Conservation (phyloP, 345 rosid species). For the Syzygium aqueum region DNA sequence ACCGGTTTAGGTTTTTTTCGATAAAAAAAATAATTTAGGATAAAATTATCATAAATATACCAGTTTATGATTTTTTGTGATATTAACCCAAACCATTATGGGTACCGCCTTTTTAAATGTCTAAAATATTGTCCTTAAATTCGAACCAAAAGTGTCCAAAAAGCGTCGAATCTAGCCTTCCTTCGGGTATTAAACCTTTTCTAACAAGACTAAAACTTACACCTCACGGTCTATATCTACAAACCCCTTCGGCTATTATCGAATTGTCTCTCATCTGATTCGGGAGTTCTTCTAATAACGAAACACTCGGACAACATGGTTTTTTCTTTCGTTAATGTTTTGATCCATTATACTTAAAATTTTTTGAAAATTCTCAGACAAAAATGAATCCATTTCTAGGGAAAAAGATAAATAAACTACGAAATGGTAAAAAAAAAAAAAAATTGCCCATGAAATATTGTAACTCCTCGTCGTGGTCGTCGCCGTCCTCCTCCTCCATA, state of each 20-base stretch:
- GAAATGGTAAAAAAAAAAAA: not conserved
- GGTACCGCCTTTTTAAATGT: not conserved
- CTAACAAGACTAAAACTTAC: not conserved
- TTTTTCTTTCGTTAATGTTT: not conserved
- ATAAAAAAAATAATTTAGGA: no score
- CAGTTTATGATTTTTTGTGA: no score
- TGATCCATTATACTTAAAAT: not conserved
- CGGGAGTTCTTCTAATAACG: not conserved
- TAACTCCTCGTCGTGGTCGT: not conserved
- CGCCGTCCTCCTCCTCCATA: not conserved
- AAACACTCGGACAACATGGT: no score
- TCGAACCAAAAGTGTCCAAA: not conserved
- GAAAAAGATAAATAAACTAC: not conserved
- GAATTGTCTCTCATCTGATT: not conserved
- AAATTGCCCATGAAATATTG: not conserved
- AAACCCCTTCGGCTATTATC: not conserved
- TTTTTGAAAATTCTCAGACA: not conserved
- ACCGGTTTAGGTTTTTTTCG: no score
- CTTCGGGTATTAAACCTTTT: not conserved
- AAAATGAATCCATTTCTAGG: not conserved
- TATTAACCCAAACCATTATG: accelerated
- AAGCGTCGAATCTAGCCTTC: not conserved
- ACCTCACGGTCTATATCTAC: accelerated
- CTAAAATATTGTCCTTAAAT: not conserved
- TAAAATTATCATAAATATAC: no score